Base-by-base conservation (phyloP, 1,284 basidiomycete species). In the Pyrrhoderma noxium region DNA sequence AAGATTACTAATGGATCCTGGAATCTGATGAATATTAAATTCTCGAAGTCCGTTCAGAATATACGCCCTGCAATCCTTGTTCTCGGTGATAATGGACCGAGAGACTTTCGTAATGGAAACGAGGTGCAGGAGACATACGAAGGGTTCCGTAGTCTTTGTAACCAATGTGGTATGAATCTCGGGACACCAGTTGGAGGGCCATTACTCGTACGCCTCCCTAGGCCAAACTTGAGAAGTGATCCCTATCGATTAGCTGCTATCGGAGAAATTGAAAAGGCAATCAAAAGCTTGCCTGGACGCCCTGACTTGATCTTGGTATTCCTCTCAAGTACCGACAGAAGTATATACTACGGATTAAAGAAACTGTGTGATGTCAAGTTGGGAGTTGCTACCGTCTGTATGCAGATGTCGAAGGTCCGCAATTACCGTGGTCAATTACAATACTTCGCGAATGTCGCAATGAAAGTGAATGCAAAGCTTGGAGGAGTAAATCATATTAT, bases 401-500 rank as follows among this genome's bases (percentile, higher is more conserved):
- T 55, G 50, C 19, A 49, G 35, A 48, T 45, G 40, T 36, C 54
- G 36, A 55, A 55, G 36, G n/a, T 62, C 80, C 8, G 8, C 72
- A 78, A 8, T 57, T 63, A 23, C 72, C 59, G 50, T 77, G 78
- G 58, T 3, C 83, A 87, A 58, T 5, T n/a, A 65, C 83, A 87
- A 58, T 89, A 89, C 64, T 76, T 86, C 55, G 81, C 85, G 3
- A 89, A 87, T 57, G 75, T 88, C 14, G 79, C 79, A 1, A 59
- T 77, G 47, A 69, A 70, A 64, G 71, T 85, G 11, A 91, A 91
- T 59, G 77, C 77, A 21, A 91, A 91, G 65, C 76, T 90, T 1
- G 84, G 85, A 2, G 89, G 89, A 0, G 66, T 80, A 19, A 91
- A 91, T 59, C 86, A 89, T 63, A 61, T 74, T 55, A 65, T 89